Percentiles rank a stretch among this genome's conserved stretches.
phyloP scores from a whole-genome alignment of 495 filamentous ascomycete genomes.

The Geoglossum glabrum region DNA sequence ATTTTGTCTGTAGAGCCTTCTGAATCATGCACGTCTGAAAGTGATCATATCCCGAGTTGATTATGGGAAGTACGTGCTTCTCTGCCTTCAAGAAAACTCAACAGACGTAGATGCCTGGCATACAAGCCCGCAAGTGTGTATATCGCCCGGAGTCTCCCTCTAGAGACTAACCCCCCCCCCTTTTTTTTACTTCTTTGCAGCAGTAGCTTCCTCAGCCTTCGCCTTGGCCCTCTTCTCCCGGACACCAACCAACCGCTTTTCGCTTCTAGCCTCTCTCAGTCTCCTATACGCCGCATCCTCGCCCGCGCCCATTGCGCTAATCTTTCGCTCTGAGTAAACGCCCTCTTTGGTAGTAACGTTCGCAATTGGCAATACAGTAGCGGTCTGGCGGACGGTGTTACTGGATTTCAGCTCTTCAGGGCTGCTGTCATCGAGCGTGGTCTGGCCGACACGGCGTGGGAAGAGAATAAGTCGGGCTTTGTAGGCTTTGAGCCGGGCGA shows the following conservation, averaged over 20 bases:
- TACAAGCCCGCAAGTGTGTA: not conserved
- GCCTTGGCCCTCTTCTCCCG: conserved; percentile 86
- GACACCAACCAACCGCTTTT: conserved; percentile 58
- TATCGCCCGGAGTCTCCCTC: not conserved
- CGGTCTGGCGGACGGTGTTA: conserved; percentile 42
- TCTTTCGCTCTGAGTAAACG: conserved; percentile 58
- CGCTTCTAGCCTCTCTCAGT: conserved; percentile 68
- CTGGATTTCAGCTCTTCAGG: conserved; percentile 63
- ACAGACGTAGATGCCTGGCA: not conserved
- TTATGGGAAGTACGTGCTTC: not conserved
- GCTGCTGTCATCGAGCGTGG: conserved; percentile 75
- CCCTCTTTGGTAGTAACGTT: conserved; percentile 31
- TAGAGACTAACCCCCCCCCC: not conserved
- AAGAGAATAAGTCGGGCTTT: conserved; percentile 86
- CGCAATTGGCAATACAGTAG: conserved; percentile 46
- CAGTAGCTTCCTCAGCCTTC: conserved; percentile 76
- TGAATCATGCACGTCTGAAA: not conserved
- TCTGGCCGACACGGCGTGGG: conserved; percentile 81
- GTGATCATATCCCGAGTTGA: not conserved
- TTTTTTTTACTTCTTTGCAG: conserved; percentile 64
- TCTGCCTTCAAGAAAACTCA: not conserved
- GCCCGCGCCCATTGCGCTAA: conserved; percentile 52
- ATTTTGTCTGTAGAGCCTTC: not conserved
- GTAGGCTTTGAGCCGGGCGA: conserved; percentile 91
- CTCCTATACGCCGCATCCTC: conserved; percentile 70